A percentile compares a stretch with the other conserved stretches of the same genome.
These are phyloP conservation scores for Syncephalastrum monosporum DNA, from an alignment of 371 early-diverging fungal genomes.

Conservation along the genomic window DNA sequence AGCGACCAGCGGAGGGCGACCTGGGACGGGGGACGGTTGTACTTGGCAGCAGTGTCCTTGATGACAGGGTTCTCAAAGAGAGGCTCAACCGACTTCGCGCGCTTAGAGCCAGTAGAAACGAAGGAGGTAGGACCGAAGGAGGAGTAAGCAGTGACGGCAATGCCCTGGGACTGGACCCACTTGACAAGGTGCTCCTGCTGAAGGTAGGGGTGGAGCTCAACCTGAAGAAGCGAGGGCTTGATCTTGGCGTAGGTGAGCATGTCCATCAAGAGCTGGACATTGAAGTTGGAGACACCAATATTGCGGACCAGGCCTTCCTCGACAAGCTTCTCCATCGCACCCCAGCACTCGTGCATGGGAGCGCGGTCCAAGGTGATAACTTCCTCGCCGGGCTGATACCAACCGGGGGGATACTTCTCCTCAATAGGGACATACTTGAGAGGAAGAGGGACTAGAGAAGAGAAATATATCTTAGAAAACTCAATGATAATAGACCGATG, in stretches of 20 bases:
- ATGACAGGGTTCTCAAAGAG: conserved; percentile 38
- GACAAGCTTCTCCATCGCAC: conserved; percentile 27
- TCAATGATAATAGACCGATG: too few species aligned
- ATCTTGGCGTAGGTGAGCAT: conserved; percentile 47
- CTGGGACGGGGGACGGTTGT: conserved; percentile 46
- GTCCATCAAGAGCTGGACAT: conserved; percentile 43
- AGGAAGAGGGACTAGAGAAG: conserved; percentile 22
- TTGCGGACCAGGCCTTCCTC: conserved; percentile 28
- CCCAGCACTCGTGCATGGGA: conserved; percentile 36
- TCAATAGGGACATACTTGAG: conserved; percentile 27
- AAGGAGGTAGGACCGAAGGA: conserved; percentile 63
- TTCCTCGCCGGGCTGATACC: conserved; percentile 28
- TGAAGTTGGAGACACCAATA: conserved; percentile 61
- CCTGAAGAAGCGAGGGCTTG: conserved; percentile 54
- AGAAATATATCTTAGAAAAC: background rate
- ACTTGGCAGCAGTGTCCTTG: conserved; percentile 39
- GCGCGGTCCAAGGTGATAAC: conserved; percentile 20
- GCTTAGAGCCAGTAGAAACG: conserved; percentile 37
- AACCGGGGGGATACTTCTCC: conserved; percentile 23
- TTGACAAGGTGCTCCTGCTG: conserved; percentile 42
- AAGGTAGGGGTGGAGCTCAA: conserved; percentile 71
- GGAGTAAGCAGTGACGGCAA: conserved; percentile 63
- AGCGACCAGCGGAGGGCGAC: conserved; percentile 60
- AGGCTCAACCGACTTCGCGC: conserved; percentile 26
- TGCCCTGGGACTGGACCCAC: conserved; percentile 40